Evolutionary conservation across 495 filamentous ascomycete genomes (phyloP), one percentile per base, ranked within the genome.

Genomic region (Clavariopsis aquatica): DNA sequence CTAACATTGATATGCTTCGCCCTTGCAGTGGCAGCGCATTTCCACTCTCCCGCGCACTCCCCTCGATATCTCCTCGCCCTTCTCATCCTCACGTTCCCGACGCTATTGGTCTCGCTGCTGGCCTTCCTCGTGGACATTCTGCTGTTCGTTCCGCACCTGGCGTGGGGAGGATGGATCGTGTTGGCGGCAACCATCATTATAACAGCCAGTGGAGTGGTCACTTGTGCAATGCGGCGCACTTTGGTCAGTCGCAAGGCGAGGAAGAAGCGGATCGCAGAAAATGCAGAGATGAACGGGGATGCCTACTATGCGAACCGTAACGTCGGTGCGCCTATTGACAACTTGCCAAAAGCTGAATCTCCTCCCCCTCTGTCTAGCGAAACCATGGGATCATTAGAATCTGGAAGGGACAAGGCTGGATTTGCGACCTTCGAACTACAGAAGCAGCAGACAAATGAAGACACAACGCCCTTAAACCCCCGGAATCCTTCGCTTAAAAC

Each of bases 141-240:
- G 34, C 83, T 98, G 19, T 98, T 98, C 72, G 89, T 96, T 24
- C 94, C 94, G 34, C 94, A 98, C 77, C 74, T 96, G 75, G 82
- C 85, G 70, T 98, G 93, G 92, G 94, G 91, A 66, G 93, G 93
- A 62, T 98, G 93, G 84, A 85, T 98, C 63, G 94, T 98, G 17
- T 82, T 98, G 27, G 94, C 86, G 19, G 90, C 94, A 22, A 94
- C 92, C 19, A 90, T 98, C 60, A 78, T 98, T 47, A 89, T 95
- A 47, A 86, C 91, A 49, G 79, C 90, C 6, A 91, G 88, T 74
- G 88, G 88, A 27, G 84, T 98, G 52, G 86, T 96, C 54, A 93
- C 90, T 10, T 98, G 94, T 72, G 92, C 92, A n/a, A 98, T 98
- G 92, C 89, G 94, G 62, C 87, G 94, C 49, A 96, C 93, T 1